Base-by-base conservation (phyloP, 2,329 filamentous ascomycete species). In the Volutella citrinella region DNA sequence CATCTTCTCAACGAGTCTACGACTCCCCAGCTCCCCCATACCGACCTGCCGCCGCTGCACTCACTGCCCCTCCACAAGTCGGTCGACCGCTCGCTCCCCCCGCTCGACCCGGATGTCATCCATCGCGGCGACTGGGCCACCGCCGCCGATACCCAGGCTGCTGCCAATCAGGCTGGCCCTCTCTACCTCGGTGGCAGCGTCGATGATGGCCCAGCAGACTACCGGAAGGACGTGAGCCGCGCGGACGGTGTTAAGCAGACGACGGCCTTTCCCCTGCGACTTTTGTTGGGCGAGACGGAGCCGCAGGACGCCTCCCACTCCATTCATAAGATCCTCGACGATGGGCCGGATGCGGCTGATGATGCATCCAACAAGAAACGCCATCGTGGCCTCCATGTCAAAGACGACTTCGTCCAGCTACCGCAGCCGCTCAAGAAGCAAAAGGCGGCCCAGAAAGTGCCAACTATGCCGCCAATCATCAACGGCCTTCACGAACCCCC, bases 341-440 rank as follows among this genome's bases (percentile, higher is more conserved):
- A 75, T 33, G 53, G 52, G 7, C 52, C 60, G 6, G 68, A 72
- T 17, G 44, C 49, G 10, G 47, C 48, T 10, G 72, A 76, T 23
- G 72, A 76, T 28, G 44, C 52, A 16, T 60, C 65, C 19, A 68
- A 63, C 31, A 80, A 78, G 60, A 81, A 80, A 56, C 65, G 76
- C n/a, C 66, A 64, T 19, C 61, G 69, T 30, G 59, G 60, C 7
- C 54, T 69, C 26, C 60, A 68, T 18, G 63, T 61, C 36, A 78
- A 79, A 45, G 79, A 82, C 37, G 77, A 82, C 42, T 76, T 80
- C 42, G 70, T 80, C 22, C 78, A 82, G 52, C 63, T 82, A 12
- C 79, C 79, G 2, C 76, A 82, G 49, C 78, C 78, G 4, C 65
- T 77, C 29, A 81, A 81, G 64, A 82, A 81, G 52, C 76, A 78